phyloP scores from a whole-genome alignment of 2,329 filamentous ascomycete genomes.

The Colletotrichum musae region DNA sequence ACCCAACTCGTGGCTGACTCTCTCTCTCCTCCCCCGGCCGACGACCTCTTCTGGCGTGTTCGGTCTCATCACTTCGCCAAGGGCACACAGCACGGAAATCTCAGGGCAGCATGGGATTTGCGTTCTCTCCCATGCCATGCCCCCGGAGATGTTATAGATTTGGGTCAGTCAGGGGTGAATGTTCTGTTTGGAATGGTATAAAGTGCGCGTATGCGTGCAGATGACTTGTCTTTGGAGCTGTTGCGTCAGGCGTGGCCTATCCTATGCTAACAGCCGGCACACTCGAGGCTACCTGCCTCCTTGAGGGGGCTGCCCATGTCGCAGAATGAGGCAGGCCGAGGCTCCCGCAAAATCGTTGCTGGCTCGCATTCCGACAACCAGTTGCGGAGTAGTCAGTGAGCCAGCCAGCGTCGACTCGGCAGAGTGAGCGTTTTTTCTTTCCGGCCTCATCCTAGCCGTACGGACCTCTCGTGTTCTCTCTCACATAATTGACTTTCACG shows the following conservation, averaged over 20 bases:
- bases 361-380: slow-evolving; percentile 20
- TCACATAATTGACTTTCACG: slow-evolving; percentile 40
- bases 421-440: slow-evolving; percentile 41
- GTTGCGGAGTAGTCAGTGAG: background rate
- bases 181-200: slow-evolving; percentile 20
- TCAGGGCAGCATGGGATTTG: background rate
- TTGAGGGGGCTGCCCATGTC: slow-evolving; percentile 6
- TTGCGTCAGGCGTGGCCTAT: slow-evolving; percentile 19
- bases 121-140: background rate
- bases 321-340: slow-evolving; percentile 16
- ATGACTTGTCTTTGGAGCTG: slow-evolving; percentile 39
- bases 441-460: slow-evolving; percentile 33
- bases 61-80: slow-evolving; percentile 31
- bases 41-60: slow-evolving; percentile 33
- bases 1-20: slow-evolving; percentile 34
- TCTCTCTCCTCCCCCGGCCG: slow-evolving; percentile 34
- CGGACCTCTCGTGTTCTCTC: slow-evolving; percentile 28
- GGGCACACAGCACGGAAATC: background rate
- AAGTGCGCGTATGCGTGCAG: slow-evolving; percentile 29
- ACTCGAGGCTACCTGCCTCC: slow-evolving; percentile 12
- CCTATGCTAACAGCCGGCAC: slow-evolving; percentile 16
- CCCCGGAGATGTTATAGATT: background rate
- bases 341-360: slow-evolving; percentile 19
- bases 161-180: slow-evolving; percentile 1
- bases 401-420: slow-evolving; percentile 42